These are phyloP conservation scores for Claviceps citrina DNA, from an alignment of 2,329 filamentous ascomycete species.

Conservation along the genomic window DNA sequence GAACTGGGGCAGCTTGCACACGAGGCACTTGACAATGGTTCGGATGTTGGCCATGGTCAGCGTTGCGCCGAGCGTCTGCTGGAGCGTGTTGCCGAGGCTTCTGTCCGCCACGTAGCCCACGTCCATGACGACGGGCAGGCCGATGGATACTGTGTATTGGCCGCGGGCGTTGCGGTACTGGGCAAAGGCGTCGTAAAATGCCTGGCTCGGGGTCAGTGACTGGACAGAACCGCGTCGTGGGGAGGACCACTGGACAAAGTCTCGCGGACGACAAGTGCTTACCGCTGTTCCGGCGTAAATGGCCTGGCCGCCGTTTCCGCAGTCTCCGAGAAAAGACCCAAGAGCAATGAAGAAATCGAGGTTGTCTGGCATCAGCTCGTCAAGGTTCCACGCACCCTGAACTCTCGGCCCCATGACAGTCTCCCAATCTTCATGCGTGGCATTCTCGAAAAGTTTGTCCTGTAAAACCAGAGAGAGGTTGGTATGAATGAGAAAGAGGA, in stretches of 20 bases:
- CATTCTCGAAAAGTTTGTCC: constrained; percentile 20
- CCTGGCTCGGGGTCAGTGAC: constrained; percentile 12
- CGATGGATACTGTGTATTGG: constrained; percentile 10
- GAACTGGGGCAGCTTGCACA: constrained; percentile 1
- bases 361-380: constrained; percentile 13
- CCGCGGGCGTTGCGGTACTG: constrained; percentile 16
- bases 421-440: constrained; percentile 21
- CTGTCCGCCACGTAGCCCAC: constrained; percentile 12
- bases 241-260: too few relatives aligned
- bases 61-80: constrained; percentile 1
- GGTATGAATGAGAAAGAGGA: background rate
- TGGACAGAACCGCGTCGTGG: too few relatives aligned
- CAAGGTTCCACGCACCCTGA: constrained; percentile 25
- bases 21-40: constrained; percentile 6
- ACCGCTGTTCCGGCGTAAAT: constrained; percentile 27
- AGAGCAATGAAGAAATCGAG: constrained; percentile 30
- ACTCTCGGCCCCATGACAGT: constrained; percentile 21
- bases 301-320: constrained; percentile 33
- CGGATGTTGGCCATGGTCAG: constrained; percentile 5
- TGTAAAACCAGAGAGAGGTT: background rate
- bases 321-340: constrained; percentile 24
- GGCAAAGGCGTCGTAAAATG: constrained; percentile 26
- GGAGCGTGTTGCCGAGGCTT: background rate
- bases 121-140: constrained; percentile 10
- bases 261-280: background rate